A percentile compares a stretch with the other conserved stretches of the same genome.
These are phyloP conservation scores for Ophiostoma piceae DNA, from an alignment of 2,329 filamentous ascomycete species.

Conservation along the genomic window DNA sequence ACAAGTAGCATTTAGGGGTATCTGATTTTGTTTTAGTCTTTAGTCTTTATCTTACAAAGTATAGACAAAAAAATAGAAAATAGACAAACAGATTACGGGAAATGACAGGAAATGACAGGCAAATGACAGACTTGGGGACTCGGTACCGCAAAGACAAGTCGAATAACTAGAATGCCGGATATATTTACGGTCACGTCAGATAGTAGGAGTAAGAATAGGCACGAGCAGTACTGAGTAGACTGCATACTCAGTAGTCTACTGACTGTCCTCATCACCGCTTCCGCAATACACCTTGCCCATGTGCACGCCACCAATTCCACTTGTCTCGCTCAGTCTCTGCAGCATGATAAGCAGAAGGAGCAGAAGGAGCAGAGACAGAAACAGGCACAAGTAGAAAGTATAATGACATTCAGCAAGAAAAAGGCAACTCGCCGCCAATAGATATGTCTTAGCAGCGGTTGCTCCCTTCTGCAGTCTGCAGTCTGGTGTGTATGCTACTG, in stretches of 20 bases:
- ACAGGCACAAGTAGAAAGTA: neutral
- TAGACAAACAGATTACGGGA: neutral
- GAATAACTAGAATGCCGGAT: neutral
- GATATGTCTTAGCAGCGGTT: neutral
- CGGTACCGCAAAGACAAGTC: neutral
- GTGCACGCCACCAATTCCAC: neutral
- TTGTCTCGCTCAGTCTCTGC: neutral
- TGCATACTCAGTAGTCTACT: too few relatives aligned
- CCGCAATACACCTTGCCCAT: constrained; percentile 9
- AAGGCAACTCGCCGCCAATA: constrained; percentile 7
- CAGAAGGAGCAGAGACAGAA: too few relatives aligned
- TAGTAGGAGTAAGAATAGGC: neutral
- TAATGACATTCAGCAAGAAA: neutral
- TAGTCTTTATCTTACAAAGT: too few relatives aligned
- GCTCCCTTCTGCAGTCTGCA: neutral
- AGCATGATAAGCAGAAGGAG: neutral
- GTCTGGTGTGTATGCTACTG: too few relatives aligned
- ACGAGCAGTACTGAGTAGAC: neutral
- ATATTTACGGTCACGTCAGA: neutral
- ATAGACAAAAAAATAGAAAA: neutral
- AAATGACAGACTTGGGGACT: neutral
- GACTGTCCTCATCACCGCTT: too few relatives aligned
- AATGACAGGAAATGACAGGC: neutral
- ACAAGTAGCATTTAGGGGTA: neutral
- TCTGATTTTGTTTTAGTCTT: neutral